phyloP scores from a whole-genome alignment of 2,329 filamentous ascomycete genomes.

The Kalmusia sp. region DNA sequence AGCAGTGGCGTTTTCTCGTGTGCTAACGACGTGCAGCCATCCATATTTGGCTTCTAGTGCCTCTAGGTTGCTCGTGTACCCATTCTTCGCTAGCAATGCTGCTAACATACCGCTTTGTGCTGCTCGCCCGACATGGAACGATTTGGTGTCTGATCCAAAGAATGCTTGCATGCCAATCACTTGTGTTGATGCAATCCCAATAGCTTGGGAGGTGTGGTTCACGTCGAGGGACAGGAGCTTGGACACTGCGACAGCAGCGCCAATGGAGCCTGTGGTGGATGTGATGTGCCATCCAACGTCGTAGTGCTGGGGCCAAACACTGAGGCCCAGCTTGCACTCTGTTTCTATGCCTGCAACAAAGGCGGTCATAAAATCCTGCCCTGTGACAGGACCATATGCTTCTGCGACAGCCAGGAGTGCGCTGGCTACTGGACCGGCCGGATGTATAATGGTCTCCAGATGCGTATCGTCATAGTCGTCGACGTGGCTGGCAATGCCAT shows the following conservation, averaged over 20 bases:
- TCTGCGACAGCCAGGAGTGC: constrained; percentile 59
- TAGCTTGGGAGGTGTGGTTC: constrained; percentile 56
- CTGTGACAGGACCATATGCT: constrained; percentile 48
- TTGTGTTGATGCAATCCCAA: constrained; percentile 62
- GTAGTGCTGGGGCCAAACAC: constrained; percentile 63
- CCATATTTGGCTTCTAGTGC: constrained; percentile 61
- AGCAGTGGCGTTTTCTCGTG: constrained; percentile 49
- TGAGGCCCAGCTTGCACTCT: constrained; percentile 60
- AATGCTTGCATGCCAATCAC: constrained; percentile 62
- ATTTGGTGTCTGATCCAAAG: constrained; percentile 64
- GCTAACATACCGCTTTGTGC: constrained; percentile 61
- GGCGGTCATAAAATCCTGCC: constrained; percentile 58
- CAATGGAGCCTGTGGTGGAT: constrained; percentile 59
- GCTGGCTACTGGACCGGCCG: constrained; percentile 58
- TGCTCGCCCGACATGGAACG: constrained; percentile 62
- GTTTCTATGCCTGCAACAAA: constrained; percentile 61
- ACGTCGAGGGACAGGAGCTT: constrained; percentile 54
- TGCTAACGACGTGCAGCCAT: constrained; percentile 61
- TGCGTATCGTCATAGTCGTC: constrained; percentile 66
- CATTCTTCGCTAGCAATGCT: constrained; percentile 54
- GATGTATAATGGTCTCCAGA: constrained; percentile 63
- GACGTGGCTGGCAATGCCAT: constrained; percentile 63
- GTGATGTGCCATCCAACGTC: constrained; percentile 65
- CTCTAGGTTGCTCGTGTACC: constrained; percentile 57
- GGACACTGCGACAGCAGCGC: constrained; percentile 60